phyloP scores from a whole-genome alignment of 1,284 basidiomycete genomes.

The Vanrija sp. region DNA sequence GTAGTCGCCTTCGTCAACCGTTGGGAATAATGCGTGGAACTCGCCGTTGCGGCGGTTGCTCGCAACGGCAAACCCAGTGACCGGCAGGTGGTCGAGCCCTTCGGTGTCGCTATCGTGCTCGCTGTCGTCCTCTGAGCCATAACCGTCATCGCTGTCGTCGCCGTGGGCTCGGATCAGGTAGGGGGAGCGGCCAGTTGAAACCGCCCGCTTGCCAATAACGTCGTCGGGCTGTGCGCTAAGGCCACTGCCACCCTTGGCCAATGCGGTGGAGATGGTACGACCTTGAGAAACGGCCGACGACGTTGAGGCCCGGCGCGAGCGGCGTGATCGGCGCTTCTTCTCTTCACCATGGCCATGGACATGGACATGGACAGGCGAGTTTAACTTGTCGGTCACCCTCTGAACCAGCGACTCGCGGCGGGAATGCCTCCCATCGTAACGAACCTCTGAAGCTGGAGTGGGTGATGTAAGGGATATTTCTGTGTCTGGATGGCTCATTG shows the following conservation, averaged over 20 bases:
- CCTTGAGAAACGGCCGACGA: conserved; percentile 23
- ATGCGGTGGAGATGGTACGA: conserved; percentile 30
- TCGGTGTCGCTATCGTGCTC: conserved; percentile 52
- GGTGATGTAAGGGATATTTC: not conserved
- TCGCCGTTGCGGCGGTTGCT: conserved; percentile 92
- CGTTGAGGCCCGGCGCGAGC: conserved; percentile 23
- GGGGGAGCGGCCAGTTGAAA: conserved; percentile 15
- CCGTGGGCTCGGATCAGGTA: conserved; percentile 21
- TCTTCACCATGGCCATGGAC: conserved; percentile 5
- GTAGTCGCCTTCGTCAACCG: conserved; percentile 91
- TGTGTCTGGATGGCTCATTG: too few relatives aligned
- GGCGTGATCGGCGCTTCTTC: conserved; percentile 21
- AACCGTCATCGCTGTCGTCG: conserved; percentile 23
- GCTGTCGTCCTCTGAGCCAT: conserved; percentile 54
- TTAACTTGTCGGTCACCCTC: conserved; percentile 15
- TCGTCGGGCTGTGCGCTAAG: conserved; percentile 4
- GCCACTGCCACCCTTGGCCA: conserved; percentile 37
- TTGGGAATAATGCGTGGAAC: conserved; percentile 88
- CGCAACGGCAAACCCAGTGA: conserved; percentile 92
- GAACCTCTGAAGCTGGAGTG: conserved; percentile 5
- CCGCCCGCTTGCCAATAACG: conserved; percentile 1
- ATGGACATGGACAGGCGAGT: conserved; percentile 5
- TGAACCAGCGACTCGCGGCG: conserved; percentile 26
- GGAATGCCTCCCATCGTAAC: conserved; percentile 6
- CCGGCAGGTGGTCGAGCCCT: conserved; percentile 57